These are phyloP conservation scores for Cornus florida DNA, from an alignment of 148 eudicot genomes.

Conservation along the genomic window DNA sequence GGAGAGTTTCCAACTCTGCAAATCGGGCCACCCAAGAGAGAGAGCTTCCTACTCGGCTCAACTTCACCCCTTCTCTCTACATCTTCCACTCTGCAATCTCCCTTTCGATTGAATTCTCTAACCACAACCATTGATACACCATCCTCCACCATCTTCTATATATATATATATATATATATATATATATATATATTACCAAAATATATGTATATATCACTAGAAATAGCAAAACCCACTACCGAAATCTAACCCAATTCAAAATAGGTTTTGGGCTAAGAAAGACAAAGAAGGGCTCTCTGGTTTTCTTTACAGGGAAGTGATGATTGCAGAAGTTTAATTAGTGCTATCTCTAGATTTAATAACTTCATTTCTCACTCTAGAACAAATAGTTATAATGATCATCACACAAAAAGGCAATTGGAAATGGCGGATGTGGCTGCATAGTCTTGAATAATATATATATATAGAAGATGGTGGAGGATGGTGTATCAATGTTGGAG, in stretches of 20 bases:
- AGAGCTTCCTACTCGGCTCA: slow-evolving; percentile 62
- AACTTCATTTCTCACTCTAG: not conserved
- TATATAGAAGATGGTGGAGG: too few species aligned
- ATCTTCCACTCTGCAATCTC: slow-evolving; percentile 57
- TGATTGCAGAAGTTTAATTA: not conserved
- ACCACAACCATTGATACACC: slow-evolving; percentile 39
- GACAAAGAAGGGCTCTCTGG: too few species aligned
- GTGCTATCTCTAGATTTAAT: not conserved
- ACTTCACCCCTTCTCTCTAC: slow-evolving; percentile 81
- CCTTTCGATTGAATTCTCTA: slow-evolving; percentile 49
- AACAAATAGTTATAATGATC: not conserved
- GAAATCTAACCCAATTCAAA: not conserved
- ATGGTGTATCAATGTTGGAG: too few species aligned
- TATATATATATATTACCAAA: too few species aligned
- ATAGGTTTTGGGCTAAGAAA: not conserved
- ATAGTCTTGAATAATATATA: not conserved
- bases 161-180: not conserved
- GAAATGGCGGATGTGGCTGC: slow-evolving; percentile 23
- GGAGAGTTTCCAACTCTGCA: slow-evolving; percentile 93
- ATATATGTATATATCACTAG: too few species aligned
- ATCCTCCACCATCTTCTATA: not conserved
- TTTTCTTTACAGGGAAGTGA: not conserved
- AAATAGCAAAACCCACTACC: not conserved
- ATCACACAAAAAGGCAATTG: not conserved
- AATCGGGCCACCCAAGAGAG: slow-evolving; percentile 84